A percentile compares a stretch with the other conserved stretches of the same genome.
These are phyloP conservation scores for Schizochytrium sp. DNA, from an alignment of 108 stramenopile species.

Conservation along the genomic window DNA sequence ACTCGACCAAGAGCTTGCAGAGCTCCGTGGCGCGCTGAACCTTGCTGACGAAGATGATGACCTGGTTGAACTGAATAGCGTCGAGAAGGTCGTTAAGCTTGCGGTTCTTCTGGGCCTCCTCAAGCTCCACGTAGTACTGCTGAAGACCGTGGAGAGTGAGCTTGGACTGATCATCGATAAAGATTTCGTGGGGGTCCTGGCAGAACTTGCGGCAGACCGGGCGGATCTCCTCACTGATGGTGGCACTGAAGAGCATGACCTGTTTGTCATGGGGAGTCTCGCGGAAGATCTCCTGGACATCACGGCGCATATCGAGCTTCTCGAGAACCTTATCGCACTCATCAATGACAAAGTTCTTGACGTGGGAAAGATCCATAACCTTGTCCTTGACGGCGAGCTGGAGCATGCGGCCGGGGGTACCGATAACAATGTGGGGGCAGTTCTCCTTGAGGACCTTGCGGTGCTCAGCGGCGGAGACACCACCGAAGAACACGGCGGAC, in stretches of 20 bases:
- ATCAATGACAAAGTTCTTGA: slow-evolving; percentile 99
- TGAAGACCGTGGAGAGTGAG: slow-evolving; percentile 99
- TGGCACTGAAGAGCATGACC: slow-evolving; percentile 98
- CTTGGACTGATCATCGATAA: slow-evolving; percentile 98
- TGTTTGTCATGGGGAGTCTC: slow-evolving; percentile 99
- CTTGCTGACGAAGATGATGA: slow-evolving; percentile 99
- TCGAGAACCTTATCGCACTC: slow-evolving; percentile 99
- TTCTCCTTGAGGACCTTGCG: slow-evolving; percentile 62
- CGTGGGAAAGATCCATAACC: slow-evolving; percentile 88
- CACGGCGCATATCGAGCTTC: slow-evolving; percentile 95
- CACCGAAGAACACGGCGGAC: slow-evolving; percentile 98
- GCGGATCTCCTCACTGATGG: slow-evolving; percentile 95
- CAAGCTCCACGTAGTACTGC: slow-evolving; percentile 96
- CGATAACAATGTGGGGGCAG: slow-evolving; percentile 91
- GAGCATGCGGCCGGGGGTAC: slow-evolving; percentile 96
- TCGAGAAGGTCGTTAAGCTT: slow-evolving; percentile 98
- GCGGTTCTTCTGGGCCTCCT: slow-evolving; percentile 97
- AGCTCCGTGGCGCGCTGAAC: slow-evolving; percentile 88
- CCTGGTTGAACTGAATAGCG: slow-evolving; percentile 99
- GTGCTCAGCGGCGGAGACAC: slow-evolving; percentile 77
- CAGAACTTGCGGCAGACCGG: slow-evolving; percentile 99
- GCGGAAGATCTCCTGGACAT: slow-evolving; percentile 98
- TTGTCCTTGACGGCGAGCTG: slow-evolving; percentile 88
- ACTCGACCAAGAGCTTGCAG: slow-evolving; percentile 88
- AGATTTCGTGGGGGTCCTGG: slow-evolving; percentile 97